Base-by-base conservation (phyloP, 1,284 basidiomycete genomes). In the Sanghuangporus weigelae region DNA sequence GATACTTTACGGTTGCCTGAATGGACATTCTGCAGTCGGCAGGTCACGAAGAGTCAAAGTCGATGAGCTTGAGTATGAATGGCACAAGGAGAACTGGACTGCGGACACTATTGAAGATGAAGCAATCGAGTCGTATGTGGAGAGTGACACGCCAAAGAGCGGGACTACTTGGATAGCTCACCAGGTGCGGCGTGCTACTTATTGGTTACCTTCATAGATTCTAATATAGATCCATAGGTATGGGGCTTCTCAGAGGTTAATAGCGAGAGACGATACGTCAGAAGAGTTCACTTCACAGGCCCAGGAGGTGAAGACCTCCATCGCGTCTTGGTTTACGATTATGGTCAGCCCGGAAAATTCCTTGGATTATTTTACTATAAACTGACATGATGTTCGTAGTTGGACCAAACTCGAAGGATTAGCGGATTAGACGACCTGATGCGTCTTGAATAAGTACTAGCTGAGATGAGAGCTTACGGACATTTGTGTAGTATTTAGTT, bases 161-260 rank as follows among this genome's bases (percentile, higher is more conserved):
- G 75, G 73, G 6, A 78, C 68, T 11, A 76, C 74, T 7, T 87
- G 85, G 85, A 80, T 75, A 60, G 85, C 79, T 16, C 70, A 81
- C 53, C 84, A 86, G 79, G 85, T 84, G 64, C 3, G 38, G 10
- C 31, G 10, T 21, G 31, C 3, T 21, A 21, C 36, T 19, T 31
- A 44, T 10, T 3, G 7, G 16, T 44, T 16, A 12, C 5, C 12
- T 23, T 57, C 11, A 39, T 42, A 3, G 36, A 31, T 62, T 21
- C 42, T 59, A 51, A 61, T 36, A 14, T 21, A 1, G 19, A 55
- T 26, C 50, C 46, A 11, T 60, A 91, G 89, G 79, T 81, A 5
- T 92, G 89, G 88, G 90, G 90, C 23, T 81, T 91, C 46, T 80
- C 89, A 69, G 76, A 74, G 2, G 74, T 89, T 64, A 74, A 85